These are phyloP conservation scores for Colletotrichum spinosum DNA, from an alignment of 2,329 filamentous ascomycete species.

Conservation along the genomic window DNA sequence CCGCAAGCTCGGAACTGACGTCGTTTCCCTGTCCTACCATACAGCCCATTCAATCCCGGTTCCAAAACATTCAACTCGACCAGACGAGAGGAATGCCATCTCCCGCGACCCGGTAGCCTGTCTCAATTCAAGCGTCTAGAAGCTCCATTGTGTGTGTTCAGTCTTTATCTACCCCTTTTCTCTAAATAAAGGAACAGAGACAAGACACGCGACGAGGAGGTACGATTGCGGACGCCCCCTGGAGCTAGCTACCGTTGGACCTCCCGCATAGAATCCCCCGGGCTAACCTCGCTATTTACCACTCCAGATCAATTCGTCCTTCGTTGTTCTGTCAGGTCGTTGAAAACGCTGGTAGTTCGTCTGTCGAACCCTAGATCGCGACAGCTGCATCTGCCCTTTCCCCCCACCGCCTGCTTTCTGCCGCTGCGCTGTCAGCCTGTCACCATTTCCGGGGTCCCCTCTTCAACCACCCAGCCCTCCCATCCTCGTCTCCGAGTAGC, in stretches of 20 bases:
- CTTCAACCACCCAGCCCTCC: conserved; percentile 4
- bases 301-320: conserved; percentile 21
- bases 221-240: conserved; percentile 20
- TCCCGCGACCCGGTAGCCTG: conserved; percentile 20
- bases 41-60: too few relatives aligned
- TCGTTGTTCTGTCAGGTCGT: not conserved
- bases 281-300: conserved; percentile 16
- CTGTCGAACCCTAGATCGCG: conserved; percentile 3
- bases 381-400: conserved; percentile 13
- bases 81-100: conserved; percentile 10
- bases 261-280: conserved; percentile 13
- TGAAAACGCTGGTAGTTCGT: not conserved
- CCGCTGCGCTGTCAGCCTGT: conserved; percentile 2
- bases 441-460: conserved; percentile 19
- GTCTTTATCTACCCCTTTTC: conserved; percentile 11
- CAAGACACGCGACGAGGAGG: conserved; percentile 10
- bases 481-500: not conserved
- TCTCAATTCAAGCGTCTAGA: conserved; percentile 3
- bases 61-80: not conserved
- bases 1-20: conserved; percentile 4
- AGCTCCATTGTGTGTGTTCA: conserved; percentile 2
- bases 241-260: conserved; percentile 32
- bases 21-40: not conserved
- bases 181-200: conserved; percentile 28
- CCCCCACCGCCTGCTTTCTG: conserved; percentile 20